Percentiles rank a stretch among this genome's conserved stretches.
Conservation (phyloP, 306 rosid species). For the Sicyos edulis region DNA sequence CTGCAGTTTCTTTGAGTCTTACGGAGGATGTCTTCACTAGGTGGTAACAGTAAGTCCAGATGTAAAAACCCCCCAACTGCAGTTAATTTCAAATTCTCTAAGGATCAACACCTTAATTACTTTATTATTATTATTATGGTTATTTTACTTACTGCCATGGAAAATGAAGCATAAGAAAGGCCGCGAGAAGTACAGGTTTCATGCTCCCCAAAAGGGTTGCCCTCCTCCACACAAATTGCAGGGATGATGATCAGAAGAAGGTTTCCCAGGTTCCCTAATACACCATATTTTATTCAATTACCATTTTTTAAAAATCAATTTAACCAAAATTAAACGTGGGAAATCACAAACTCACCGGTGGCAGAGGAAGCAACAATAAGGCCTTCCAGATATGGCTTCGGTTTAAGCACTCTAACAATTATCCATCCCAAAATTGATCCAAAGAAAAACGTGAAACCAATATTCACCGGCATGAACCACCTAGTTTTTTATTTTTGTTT, state of each 20-base stretch:
- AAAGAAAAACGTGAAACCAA: conserved; percentile 60
- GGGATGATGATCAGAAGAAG: conserved; percentile 68
- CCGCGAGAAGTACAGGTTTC: conserved; percentile 42
- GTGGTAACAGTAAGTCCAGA: conserved; percentile 74
- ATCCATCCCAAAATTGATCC: conserved; percentile 85
- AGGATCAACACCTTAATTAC: too few species aligned
- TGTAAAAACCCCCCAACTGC: conserved; percentile 72
- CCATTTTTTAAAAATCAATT: too few species aligned
- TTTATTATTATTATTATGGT: neutral
- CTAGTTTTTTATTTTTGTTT: conserved; percentile 24
- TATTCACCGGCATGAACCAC: conserved; percentile 93
- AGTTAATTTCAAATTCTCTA: too few species aligned
- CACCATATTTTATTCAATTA: too few species aligned
- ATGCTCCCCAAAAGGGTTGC: conserved; percentile 62
- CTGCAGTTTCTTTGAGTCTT: conserved; percentile 44
- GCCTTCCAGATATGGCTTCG: conserved; percentile 67
- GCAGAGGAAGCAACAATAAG: conserved; percentile 70
- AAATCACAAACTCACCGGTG: conserved; percentile 37
- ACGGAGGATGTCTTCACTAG: conserved; percentile 35
- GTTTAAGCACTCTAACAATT: conserved; percentile 58
- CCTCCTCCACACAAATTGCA: conserved; percentile 65
- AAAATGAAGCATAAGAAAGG: conserved; percentile 77
- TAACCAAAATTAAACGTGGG: too few species aligned
- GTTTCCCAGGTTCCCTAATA: conserved; percentile 81
- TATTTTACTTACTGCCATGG: conserved; percentile 63